Conservation (phyloP, 2,329 filamentous ascomycete genomes). For the Metarhizium album region DNA sequence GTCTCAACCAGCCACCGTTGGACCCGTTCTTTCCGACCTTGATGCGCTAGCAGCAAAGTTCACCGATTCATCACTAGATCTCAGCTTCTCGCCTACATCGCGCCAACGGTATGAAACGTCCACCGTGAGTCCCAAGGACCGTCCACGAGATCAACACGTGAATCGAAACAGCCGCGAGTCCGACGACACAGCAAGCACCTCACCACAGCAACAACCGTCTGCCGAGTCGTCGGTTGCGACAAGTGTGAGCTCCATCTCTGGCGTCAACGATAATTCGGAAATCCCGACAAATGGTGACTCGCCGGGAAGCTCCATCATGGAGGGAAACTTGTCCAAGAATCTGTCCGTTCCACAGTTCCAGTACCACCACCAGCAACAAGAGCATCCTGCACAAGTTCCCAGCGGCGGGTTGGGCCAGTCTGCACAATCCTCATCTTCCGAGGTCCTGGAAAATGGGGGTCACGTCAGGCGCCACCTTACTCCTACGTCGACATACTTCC, state of each 20-base stretch:
- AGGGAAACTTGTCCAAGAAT: slow-evolving; percentile 29
- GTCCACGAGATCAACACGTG: slow-evolving; percentile 22
- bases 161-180: slow-evolving; percentile 43
- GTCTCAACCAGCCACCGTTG: slow-evolving; percentile 1
- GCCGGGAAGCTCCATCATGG: slow-evolving; percentile 38
- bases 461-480: slow-evolving; percentile 52
- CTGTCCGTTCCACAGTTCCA: slow-evolving; percentile 46
- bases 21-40: neutral
- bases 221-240: slow-evolving; percentile 43
- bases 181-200: slow-evolving; percentile 37
- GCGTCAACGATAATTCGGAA: slow-evolving; percentile 36
- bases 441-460: slow-evolving; percentile 38
- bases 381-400: slow-evolving; percentile 30
- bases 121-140: slow-evolving; percentile 21
- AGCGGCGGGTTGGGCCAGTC: slow-evolving; percentile 23
- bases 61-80: slow-evolving; percentile 9
- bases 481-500: slow-evolving; percentile 42
- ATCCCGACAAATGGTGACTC: slow-evolving; percentile 34
- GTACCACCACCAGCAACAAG: slow-evolving; percentile 49
- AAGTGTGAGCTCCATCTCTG: slow-evolving; percentile 45
- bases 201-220: slow-evolving; percentile 36
- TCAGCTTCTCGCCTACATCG: slow-evolving; percentile 6
- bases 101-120: slow-evolving; percentile 20
- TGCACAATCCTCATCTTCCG: slow-evolving; percentile 35
- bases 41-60: slow-evolving; percentile 9